Evolutionary conservation across 495 filamentous ascomycete genomes (phyloP).

Genomic region (Aspergillus sclerotiicarbonarius): DNA sequence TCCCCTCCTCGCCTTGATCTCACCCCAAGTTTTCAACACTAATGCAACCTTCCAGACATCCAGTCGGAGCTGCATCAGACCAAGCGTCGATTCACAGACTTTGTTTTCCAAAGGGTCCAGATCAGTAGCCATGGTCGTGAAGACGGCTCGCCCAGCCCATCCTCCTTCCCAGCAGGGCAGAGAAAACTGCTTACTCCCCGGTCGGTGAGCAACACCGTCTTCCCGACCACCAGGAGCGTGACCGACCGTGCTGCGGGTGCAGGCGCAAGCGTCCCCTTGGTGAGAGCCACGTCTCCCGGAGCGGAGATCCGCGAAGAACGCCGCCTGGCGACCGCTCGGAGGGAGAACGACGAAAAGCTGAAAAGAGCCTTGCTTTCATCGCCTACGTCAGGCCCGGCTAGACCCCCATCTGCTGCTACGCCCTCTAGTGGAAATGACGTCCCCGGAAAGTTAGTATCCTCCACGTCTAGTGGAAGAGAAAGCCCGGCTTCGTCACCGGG

Average conservation of each 20-base stretch:
- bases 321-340: slow-evolving; percentile 29
- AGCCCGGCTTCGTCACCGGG: slow-evolving; percentile 19
- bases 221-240: slow-evolving; percentile 14
- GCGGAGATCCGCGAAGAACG: slow-evolving; percentile 44
- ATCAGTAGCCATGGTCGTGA: slow-evolving; percentile 19
- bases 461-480: slow-evolving; percentile 14
- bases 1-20: not conserved
- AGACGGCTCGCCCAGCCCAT: slow-evolving; percentile 16
- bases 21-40: slow-evolving; percentile 1
- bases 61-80: slow-evolving; percentile 45
- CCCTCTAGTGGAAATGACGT: not conserved
- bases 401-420: not conserved
- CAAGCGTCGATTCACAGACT: slow-evolving; percentile 52
- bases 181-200: slow-evolving; percentile 36
- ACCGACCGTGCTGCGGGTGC: slow-evolving; percentile 5
- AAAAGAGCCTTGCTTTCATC: slow-evolving; percentile 27
- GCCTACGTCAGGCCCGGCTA: slow-evolving; percentile 5
- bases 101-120: slow-evolving; percentile 44
- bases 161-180: slow-evolving; percentile 22
- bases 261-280: slow-evolving; percentile 32
- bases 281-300: slow-evolving; percentile 46
- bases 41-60: slow-evolving; percentile 34
- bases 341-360: slow-evolving; percentile 33
- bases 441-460: not conserved
- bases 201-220: slow-evolving; percentile 41